phyloP scores from a whole-genome alignment of 1,139 yeast genomes.

The Diutina neorugosa region DNA sequence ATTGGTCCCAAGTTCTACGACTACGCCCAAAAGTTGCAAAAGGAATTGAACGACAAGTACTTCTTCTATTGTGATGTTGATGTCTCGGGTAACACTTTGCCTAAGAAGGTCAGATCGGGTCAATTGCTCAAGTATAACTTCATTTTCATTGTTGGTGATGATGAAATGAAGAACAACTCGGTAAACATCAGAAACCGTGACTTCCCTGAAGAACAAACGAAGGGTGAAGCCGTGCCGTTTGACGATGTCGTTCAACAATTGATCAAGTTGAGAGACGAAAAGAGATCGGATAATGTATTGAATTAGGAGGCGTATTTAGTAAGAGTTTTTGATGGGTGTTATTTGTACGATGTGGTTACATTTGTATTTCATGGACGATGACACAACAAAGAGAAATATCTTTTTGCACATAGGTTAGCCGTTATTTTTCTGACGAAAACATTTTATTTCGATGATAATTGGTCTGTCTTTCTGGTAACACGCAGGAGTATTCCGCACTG shows the following conservation, averaged over 20 bases:
- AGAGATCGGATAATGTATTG: conserved; percentile 57
- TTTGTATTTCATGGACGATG: too few species aligned
- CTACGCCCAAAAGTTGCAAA: conserved; percentile 73
- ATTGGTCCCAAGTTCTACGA: conserved; percentile 87
- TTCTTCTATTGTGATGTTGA: conserved; percentile 90
- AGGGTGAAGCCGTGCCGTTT: conserved; percentile 69
- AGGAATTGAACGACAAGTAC: conserved; percentile 41
- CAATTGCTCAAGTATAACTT: conserved; percentile 88
- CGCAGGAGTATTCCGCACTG: neutral
- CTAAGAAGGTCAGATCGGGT: conserved; percentile 93
- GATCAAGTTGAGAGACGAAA: conserved; percentile 47
- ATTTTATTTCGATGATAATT: neutral
- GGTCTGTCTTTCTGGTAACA: neutral
- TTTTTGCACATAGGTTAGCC: neutral
- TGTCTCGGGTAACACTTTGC: conserved; percentile 85
- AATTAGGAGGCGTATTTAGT: neutral
- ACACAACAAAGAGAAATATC: too few species aligned
- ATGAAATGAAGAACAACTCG: conserved; percentile 31
- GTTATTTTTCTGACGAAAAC: neutral
- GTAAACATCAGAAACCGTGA: conserved; percentile 24
- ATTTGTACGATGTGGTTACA: neutral
- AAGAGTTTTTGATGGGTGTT: neutral
- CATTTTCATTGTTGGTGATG: conserved; percentile 92
- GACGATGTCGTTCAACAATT: conserved; percentile 62
- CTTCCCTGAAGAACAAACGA: conserved; percentile 52